A percentile compares a stretch with the other conserved stretches of the same genome.
phyloP scores from a whole-genome alignment of 1,139 yeast genomes.

The Kodamaea anthophila region DNA sequence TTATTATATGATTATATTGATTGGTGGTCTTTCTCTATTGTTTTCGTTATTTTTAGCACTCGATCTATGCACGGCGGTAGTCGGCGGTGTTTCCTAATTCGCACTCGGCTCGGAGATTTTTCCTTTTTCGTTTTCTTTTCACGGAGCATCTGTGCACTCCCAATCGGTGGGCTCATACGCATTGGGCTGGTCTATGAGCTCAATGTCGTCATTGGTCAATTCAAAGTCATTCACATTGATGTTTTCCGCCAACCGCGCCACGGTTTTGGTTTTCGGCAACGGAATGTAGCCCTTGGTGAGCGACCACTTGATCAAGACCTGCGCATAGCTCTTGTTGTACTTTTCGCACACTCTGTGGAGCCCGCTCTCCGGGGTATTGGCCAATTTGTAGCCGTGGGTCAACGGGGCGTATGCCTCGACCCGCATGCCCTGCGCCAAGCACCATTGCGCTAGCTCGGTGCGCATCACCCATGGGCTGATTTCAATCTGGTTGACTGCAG shows the following conservation, averaged over 20 bases:
- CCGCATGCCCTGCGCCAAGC: constrained; percentile 26
- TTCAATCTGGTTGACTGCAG: constrained; percentile 62
- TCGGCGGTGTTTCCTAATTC: no score
- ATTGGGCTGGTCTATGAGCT: constrained; percentile 29
- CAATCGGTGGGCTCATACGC: constrained; percentile 67
- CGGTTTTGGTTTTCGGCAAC: constrained; percentile 31
- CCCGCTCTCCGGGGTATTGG: constrained; percentile 4
- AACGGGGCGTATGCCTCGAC: constrained; percentile 39
- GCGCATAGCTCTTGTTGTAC: constrained; percentile 24
- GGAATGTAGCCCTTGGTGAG: constrained; percentile 38
- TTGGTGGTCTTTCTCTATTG: no score
- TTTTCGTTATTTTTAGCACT: no score
- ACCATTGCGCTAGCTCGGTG: constrained; percentile 51
- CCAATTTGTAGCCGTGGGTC: constrained; percentile 30
- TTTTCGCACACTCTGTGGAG: constrained; percentile 12
- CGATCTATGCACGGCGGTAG: no score
- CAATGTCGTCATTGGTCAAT: constrained; percentile 41
- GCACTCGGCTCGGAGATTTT: no score
- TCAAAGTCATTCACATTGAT: constrained; percentile 44
- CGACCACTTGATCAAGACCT: constrained; percentile 33
- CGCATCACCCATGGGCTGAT: constrained; percentile 77
- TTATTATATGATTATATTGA: no score
- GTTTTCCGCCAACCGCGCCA: constrained; percentile 24
- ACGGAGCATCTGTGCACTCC: constrained; percentile 54
- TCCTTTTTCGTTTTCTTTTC: no score